Conservation (phyloP, 2,329 filamentous ascomycete species). For the Pyrenophora teres region DNA sequence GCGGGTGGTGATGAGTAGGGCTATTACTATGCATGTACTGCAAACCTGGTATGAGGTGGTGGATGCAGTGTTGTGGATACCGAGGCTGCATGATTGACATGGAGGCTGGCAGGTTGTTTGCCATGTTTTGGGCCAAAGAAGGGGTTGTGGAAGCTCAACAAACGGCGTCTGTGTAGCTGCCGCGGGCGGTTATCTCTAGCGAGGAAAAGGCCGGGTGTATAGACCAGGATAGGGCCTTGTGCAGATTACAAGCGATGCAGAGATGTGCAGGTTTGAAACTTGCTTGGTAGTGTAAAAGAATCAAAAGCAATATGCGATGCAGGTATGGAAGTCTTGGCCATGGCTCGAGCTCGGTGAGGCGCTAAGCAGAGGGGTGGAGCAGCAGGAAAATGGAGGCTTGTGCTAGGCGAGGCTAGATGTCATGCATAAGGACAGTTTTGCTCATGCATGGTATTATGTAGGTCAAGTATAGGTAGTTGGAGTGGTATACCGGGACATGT, state of each 20-base stretch:
- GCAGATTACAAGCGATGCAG: not conserved
- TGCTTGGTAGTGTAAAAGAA: not conserved
- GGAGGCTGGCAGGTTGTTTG: not conserved
- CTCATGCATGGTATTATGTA: too few relatives aligned
- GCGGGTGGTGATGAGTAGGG: not conserved
- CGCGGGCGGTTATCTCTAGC: slow-evolving; percentile 2
- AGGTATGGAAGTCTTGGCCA: not conserved
- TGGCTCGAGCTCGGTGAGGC: not conserved
- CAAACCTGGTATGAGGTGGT: too few relatives aligned
- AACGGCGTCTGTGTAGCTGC: slow-evolving; percentile 1
- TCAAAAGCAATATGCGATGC: slow-evolving; percentile 1
- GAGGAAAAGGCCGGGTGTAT: not conserved
- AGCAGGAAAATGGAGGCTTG: not conserved
- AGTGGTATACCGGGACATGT: too few relatives aligned
- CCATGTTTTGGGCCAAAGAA: not conserved
- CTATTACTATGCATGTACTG: not conserved
- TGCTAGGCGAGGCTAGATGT: too few relatives aligned
- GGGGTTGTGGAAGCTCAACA: not conserved
- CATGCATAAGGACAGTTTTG: not conserved
- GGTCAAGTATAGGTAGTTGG: too few relatives aligned
- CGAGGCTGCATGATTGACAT: not conserved
- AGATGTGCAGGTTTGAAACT: slow-evolving; percentile 1
- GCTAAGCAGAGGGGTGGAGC: not conserved
- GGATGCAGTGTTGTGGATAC: too few relatives aligned
- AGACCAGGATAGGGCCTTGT: too few relatives aligned